A percentile compares a stretch with the other conserved stretches of the same genome.
Evolutionary conservation across 768 basidiomycete genomes (phyloP).

Genomic region (Leucosporidium scottii): DNA sequence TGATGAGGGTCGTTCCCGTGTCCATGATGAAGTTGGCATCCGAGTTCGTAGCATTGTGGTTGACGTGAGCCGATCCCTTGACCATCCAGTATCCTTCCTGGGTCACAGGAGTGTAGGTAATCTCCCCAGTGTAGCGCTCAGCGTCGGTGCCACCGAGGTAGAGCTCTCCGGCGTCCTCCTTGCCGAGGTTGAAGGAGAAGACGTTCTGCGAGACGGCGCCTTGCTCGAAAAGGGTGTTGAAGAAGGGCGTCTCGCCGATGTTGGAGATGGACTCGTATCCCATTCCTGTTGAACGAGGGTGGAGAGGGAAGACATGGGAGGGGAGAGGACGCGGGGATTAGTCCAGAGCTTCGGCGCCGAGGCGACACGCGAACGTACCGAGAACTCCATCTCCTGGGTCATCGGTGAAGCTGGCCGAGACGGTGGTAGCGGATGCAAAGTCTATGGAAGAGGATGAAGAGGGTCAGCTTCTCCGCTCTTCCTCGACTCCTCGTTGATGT

Average conservation of each 20-base stretch:
- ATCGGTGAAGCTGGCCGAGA: constrained; percentile 14
- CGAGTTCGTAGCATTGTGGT: no score
- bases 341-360: no score
- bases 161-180: constrained; percentile 32
- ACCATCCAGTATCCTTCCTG: not conserved
- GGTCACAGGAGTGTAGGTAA: constrained; percentile 40
- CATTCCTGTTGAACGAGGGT: constrained; percentile 19
- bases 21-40: no score
- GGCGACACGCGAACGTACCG: not conserved
- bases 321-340: no score
- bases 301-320: no score
- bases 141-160: constrained; percentile 43
- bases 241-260: constrained; percentile 39
- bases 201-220: constrained; percentile 19
- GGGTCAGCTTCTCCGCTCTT: not conserved
- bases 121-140: constrained; percentile 35
- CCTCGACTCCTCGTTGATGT: constrained; percentile 42
- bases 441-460: constrained; percentile 37
- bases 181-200: constrained; percentile 35
- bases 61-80: no score
- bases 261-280: constrained; percentile 48
- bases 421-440: constrained; percentile 46
- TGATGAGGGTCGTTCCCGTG: no score
- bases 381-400: constrained; percentile 33
- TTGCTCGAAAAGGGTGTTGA: constrained; percentile 32